These are phyloP conservation scores for Mycotypha africana DNA, from an alignment of 371 early-diverging fungal genomes.

Conservation along the genomic window DNA sequence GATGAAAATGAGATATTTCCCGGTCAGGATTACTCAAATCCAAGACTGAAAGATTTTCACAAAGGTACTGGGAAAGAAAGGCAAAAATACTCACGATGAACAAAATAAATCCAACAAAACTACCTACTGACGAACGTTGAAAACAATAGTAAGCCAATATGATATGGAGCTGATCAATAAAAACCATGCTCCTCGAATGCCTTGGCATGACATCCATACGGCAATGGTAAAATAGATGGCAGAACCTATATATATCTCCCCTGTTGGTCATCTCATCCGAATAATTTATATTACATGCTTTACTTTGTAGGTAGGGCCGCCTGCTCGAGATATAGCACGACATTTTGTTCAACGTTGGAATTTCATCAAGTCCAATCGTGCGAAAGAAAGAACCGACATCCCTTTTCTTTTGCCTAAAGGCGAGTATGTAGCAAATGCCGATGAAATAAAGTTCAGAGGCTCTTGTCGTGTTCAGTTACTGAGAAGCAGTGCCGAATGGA, in stretches of 20 bases:
- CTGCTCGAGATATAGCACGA: slow-evolving; percentile 80
- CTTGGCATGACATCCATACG: slow-evolving; percentile 91
- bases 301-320: slow-evolving; percentile 48
- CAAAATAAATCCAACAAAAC: background rate
- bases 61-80: slow-evolving; percentile 40
- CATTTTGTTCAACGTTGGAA: slow-evolving; percentile 95
- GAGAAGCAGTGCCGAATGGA: slow-evolving; percentile 67
- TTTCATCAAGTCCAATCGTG: slow-evolving; percentile 67
- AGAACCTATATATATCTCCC: no score
- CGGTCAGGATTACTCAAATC: slow-evolving; percentile 93
- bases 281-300: background rate
- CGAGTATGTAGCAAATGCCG: slow-evolving; percentile 62
- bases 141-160: slow-evolving; percentile 27
- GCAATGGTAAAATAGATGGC: slow-evolving; percentile 45
- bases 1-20: slow-evolving; percentile 58
- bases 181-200: slow-evolving; percentile 68
- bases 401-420: slow-evolving; percentile 76
- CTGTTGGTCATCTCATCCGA: no score
- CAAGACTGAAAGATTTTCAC: slow-evolving; percentile 82
- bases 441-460: slow-evolving; percentile 59
- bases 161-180: slow-evolving; percentile 31
- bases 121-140: background rate
- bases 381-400: slow-evolving; percentile 48
- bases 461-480: slow-evolving; percentile 67
- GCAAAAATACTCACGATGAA: background rate